Evolutionary conservation across 768 basidiomycete species (phyloP).

Genomic region (Hydnomerulius pinastri): DNA sequence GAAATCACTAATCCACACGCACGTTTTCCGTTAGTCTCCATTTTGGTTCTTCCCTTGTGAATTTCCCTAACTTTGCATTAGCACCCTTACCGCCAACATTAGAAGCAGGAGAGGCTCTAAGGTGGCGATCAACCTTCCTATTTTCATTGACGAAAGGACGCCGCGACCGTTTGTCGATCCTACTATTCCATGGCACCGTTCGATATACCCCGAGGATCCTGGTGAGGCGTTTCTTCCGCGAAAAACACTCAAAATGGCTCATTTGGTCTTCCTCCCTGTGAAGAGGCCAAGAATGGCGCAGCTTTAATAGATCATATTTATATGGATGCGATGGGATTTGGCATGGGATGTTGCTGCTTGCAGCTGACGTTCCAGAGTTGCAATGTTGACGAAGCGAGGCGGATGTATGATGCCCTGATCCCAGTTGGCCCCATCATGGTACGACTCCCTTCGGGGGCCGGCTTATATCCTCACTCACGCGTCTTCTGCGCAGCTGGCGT

Average conservation of each 20-base stretch:
- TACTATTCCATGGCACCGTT: conserved; percentile 85
- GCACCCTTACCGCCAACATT: conserved; percentile 97
- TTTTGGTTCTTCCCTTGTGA: conserved; percentile 9
- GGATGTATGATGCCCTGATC: conserved; percentile 94
- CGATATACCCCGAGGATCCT: conserved; percentile 80
- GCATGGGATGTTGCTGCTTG: conserved; percentile 98
- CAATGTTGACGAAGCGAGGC: conserved; percentile 87
- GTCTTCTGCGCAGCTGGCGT: conserved; percentile 74
- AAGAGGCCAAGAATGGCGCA: conserved; percentile 89
- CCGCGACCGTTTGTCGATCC: conserved; percentile 90
- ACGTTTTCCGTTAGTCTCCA: conserved; percentile 86
- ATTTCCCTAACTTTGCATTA: conserved; percentile 35
- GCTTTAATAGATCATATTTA: conserved; percentile 92
- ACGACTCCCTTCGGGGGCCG: conserved; percentile 19
- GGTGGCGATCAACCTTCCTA: conserved; percentile 92
- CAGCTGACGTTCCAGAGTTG: conserved; percentile 98
- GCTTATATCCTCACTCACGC: conserved; percentile 2
- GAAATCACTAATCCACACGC: conserved; percentile 97
- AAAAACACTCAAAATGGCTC: conserved; percentile 10
- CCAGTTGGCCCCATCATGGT: conserved; percentile 97
- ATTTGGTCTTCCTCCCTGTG: neutral
- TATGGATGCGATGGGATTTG: conserved; percentile 99
- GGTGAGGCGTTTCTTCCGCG: conserved; percentile 48
- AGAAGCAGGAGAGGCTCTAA: conserved; percentile 87
- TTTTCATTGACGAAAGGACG: conserved; percentile 87